Evolutionary conservation across 2,329 filamentous ascomycete genomes (phyloP).

Genomic region (Colletotrichum costaricense): DNA sequence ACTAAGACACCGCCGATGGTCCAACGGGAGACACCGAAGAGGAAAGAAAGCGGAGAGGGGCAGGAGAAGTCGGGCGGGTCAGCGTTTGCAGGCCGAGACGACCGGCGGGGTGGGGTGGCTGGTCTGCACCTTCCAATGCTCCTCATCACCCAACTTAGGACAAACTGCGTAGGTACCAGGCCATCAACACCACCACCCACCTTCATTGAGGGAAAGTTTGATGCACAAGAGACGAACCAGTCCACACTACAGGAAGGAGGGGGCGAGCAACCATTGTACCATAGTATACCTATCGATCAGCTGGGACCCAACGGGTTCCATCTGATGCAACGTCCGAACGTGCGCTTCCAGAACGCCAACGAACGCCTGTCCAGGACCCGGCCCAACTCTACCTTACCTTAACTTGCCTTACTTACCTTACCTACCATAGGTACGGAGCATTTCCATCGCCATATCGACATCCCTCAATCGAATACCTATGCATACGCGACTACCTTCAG

Average conservation of each 20-base stretch:
- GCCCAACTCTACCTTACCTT: background rate
- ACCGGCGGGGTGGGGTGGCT: conserved; percentile 28
- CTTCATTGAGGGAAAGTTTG: background rate
- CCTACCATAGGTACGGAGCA: background rate
- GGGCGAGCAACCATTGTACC: background rate
- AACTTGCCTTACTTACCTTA: background rate
- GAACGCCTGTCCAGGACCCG: background rate
- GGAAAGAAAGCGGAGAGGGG: conserved; percentile 32
- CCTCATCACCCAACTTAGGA: background rate
- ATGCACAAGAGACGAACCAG: background rate
- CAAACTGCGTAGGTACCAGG: background rate
- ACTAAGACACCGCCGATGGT: conserved; percentile 1
- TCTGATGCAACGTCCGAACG: conserved; percentile 6
- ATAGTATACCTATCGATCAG: background rate
- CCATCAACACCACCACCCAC: background rate
- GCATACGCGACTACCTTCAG: background rate
- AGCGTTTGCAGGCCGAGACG: conserved; percentile 19
- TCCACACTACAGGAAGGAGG: background rate
- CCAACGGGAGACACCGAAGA: conserved; percentile 29
- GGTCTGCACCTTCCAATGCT: background rate
- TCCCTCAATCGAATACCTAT: background rate
- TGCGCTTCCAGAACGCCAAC: background rate
- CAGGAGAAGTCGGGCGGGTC: conserved; percentile 8
- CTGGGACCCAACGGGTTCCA: background rate
- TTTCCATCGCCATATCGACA: background rate